Evolutionary conservation across 352 stramenopile species (phyloP).

Genomic region (Phytophthora podocarpi): DNA sequence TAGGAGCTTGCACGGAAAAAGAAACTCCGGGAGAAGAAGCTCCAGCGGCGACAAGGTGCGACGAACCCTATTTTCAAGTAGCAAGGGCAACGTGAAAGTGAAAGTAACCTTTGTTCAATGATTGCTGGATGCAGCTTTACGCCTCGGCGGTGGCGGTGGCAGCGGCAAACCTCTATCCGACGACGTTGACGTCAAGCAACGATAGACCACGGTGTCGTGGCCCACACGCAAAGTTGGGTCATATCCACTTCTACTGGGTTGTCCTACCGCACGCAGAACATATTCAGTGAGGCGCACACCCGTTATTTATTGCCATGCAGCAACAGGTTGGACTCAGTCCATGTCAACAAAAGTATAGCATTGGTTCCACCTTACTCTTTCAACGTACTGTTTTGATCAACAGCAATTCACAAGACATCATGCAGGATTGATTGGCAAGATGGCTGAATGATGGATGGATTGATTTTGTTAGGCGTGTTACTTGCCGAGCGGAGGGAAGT

Average conservation of each 20-base stretch:
- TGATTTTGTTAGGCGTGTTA: constrained; percentile 32
- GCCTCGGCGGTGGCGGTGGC: constrained; percentile 24
- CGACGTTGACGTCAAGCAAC: constrained; percentile 29
- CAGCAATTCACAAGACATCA: neutral
- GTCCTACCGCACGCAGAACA: neutral
- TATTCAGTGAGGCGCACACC: constrained; percentile 3
- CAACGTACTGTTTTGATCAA: too few species aligned
- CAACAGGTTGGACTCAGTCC: constrained; percentile 9
- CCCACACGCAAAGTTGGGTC: neutral
- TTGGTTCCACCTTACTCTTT: neutral
- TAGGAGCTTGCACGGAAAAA: constrained; percentile 75
- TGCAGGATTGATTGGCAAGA: neutral
- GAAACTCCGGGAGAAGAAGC: constrained; percentile 77
- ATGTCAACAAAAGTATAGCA: constrained; percentile 17
- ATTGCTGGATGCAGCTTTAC: constrained; percentile 22
- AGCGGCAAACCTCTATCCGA: constrained; percentile 31
- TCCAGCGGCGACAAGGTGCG: constrained; percentile 63
- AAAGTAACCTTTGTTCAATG: neutral
- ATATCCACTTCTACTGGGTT: neutral
- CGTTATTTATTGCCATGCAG: constrained; percentile 45
- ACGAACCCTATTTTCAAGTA: neutral
- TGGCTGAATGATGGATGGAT: constrained; percentile 15
- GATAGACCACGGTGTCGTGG: constrained; percentile 35
- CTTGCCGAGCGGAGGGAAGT: constrained; percentile 75
- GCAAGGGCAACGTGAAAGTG: neutral